Evolutionary conservation across 306 rosid genomes (phyloP), one percentile per base, ranked within the genome.

Genomic region (Prosopis cineraria): DNA sequence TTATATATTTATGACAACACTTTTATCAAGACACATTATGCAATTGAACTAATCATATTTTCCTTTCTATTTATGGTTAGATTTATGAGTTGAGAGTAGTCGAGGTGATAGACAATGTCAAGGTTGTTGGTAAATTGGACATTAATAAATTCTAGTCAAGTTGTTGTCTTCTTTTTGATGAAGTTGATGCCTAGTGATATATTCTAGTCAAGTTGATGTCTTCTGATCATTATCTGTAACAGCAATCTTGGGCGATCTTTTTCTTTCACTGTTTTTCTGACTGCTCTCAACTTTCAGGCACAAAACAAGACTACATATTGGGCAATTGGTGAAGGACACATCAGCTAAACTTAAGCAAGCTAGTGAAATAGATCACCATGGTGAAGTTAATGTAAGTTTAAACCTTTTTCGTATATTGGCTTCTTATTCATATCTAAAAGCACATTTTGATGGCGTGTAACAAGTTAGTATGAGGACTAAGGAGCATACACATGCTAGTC

Each of bases 281-380:
- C 44, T 56, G 64, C 37, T 80, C 44, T 65, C 40, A 19, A 80
- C 39, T 85, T 79, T 68, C 87, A 94, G 98, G 90, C 98, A 88
- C 79, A 94, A 94, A 90, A 92, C 97, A 22, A 88, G 98, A 82
- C 83, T 86, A 33, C 97, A 92, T 69, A 92, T 94, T 84, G 98
- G 98, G 83, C 92, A 92, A 59, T 80, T 94, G 90, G 98, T 94
- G 85, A 94, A 94, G 82, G 97, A 92, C 77, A 94, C 98, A 11
- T 94, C 98, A 1, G 90, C 91, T 50, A 94, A 85, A 71, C 98
- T 94, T 80, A 94, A 94, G 76, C 93, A 85, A 90, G 98, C 97
- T 13, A 92, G 97, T 71, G 98, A 94, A 30, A 87, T 92, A 76
- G 97, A 94, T 90, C 97, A 94, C 76, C 84, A 84, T 19, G 82